Percentiles rank a stretch among this genome's conserved stretches.
These are phyloP conservation scores for Vanderwaltozyma polyspora DNA, from an alignment of 805 yeast species.

Conservation along the genomic window DNA sequence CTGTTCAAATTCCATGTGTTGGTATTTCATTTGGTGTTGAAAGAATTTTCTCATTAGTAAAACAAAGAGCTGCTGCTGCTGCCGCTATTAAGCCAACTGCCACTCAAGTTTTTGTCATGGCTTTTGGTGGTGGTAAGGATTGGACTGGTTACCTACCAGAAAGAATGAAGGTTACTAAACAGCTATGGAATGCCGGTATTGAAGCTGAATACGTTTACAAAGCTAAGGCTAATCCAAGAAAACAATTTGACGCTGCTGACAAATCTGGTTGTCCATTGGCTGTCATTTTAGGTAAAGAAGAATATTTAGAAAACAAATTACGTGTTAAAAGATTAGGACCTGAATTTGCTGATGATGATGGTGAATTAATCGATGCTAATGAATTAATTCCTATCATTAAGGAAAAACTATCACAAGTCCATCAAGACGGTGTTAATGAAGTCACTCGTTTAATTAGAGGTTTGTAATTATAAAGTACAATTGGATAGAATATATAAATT, in stretches of 20 bases:
- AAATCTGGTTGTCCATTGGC: slow-evolving; percentile 84
- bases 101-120: slow-evolving; percentile 93
- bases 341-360: slow-evolving; percentile 80
- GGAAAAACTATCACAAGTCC: slow-evolving; percentile 40
- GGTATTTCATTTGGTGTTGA: slow-evolving; percentile 97
- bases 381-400: slow-evolving; percentile 46
- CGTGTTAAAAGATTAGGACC: slow-evolving; percentile 85
- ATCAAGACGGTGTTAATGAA: slow-evolving; percentile 46
- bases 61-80: slow-evolving; percentile 55
- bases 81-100: slow-evolving; percentile 66
- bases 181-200: slow-evolving; percentile 79
- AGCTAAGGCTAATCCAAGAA: slow-evolving; percentile 86
- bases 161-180: slow-evolving; percentile 77
- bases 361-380: slow-evolving; percentile 58
- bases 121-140: slow-evolving; percentile 95
- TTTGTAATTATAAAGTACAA: slow-evolving; percentile 30
- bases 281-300: slow-evolving; percentile 93
- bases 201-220: slow-evolving; percentile 89
- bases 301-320: slow-evolving; percentile 61
- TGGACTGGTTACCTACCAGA: slow-evolving; percentile 90
- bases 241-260: slow-evolving; percentile 97
- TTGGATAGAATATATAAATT: too few relatives aligned
- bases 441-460: slow-evolving; percentile 53
- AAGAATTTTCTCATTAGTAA: slow-evolving; percentile 81
- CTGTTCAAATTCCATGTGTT: slow-evolving; percentile 82